Base-by-base conservation (phyloP, 345 rosid species). In the Zanthoxylum bungeanum region DNA sequence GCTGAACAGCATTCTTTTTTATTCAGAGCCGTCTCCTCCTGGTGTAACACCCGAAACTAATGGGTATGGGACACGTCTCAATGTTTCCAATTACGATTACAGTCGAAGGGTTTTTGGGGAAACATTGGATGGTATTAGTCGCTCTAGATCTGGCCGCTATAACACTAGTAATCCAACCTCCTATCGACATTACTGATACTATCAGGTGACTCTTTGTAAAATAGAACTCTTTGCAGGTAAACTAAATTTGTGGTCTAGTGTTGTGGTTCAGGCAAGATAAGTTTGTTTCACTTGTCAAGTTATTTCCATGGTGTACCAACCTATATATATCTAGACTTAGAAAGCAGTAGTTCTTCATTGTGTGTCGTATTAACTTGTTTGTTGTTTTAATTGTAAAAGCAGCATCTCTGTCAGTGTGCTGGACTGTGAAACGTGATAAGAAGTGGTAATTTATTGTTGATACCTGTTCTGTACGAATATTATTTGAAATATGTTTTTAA, bases 31-130 rank as follows among this genome's bases (percentile, higher is more conserved):
- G 0, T 76, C 80, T 58, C 85, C 92, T 21, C 82, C 91, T 55
- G 94, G 91, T 64, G 84, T 82, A 76, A 73, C 86, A 21, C 71
- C 64, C 52, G 70, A 83, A 69, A 63, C 60, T 62, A 86, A 87
- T 75, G 86, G 79, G 66, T 73, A 82, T 77, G 91, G 93, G 65
- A 82, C 84, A 21, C 84, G 62, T 74, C 64, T 69, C 76, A 73
- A 70, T 82, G 84, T 77, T 67, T 69, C 70, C 34, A 77, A 84
- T 79, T 84, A 85, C 76, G 90, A 85, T 66, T 82, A 79, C 76
- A 84, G 86, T 84, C 85, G 86, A 73, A 87, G 96, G 80, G 79
- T 73, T 80, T 79, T 78, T n/a, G 88, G 95, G 72, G 69, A 89
- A 17, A 28, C 86, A 49, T 55, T 80, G 82, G 94, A 93, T 75